These are phyloP conservation scores for Lepidium africanum DNA, from an alignment of 345 rosid genomes.

Conservation along the genomic window DNA sequence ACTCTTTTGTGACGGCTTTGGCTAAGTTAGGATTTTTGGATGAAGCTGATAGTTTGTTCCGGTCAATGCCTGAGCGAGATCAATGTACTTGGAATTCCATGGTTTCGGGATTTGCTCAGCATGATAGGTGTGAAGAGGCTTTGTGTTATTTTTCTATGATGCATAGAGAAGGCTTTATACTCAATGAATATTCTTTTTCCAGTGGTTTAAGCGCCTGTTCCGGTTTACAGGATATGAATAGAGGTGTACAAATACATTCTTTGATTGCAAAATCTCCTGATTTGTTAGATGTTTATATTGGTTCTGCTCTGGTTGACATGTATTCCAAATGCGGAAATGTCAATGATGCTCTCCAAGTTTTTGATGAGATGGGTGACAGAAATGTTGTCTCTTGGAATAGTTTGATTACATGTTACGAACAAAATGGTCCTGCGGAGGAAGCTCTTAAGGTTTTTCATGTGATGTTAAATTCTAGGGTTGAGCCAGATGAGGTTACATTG, in stretches of 20 bases:
- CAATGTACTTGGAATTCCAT: slow-evolving; percentile 84
- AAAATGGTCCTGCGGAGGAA: slow-evolving; percentile 63
- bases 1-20: slow-evolving; percentile 42
- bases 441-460: slow-evolving; percentile 52
- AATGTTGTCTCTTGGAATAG: slow-evolving; percentile 88
- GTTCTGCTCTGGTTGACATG: slow-evolving; percentile 81
- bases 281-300: slow-evolving; percentile 51
- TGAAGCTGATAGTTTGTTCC: slow-evolving; percentile 45
- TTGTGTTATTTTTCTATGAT: slow-evolving; percentile 44
- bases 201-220: slow-evolving; percentile 74
- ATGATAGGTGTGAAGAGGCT: slow-evolving; percentile 53
- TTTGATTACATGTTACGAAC: slow-evolving; percentile 80
- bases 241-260: slow-evolving; percentile 68
- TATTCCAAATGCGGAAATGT: slow-evolving; percentile 70
- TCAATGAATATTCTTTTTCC: slow-evolving; percentile 57
- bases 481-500: slow-evolving; percentile 71
- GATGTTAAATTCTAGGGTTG: slow-evolving; percentile 48
- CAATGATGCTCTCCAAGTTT: slow-evolving; percentile 44
- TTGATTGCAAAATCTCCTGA: slow-evolving; percentile 42
- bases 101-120: slow-evolving; percentile 67
- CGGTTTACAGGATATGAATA: slow-evolving; percentile 34
- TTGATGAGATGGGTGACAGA: slow-evolving; percentile 48
- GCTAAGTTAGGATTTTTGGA: slow-evolving; percentile 46
- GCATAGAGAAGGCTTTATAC: slow-evolving; percentile 45
- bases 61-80: slow-evolving; percentile 51